Conservation (phyloP, 2,329 filamentous ascomycete genomes). For the Neoarthrinium moseri region DNA sequence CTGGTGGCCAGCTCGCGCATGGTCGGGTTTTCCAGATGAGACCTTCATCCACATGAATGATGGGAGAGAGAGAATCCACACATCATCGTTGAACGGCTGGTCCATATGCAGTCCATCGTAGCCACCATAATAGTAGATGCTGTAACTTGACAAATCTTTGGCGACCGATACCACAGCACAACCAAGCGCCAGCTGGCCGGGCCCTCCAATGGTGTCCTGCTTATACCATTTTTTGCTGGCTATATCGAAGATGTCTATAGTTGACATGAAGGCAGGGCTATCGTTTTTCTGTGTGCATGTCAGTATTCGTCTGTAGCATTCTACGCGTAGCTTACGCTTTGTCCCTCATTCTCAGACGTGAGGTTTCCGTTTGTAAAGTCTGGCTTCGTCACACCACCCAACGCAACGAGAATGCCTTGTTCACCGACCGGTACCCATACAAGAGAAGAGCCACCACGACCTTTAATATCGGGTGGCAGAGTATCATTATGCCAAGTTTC, state of each 20-base stretch:
- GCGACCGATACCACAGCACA: conserved; percentile 75
- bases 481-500: conserved; percentile 59
- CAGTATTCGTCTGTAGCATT: background rate
- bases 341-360: conserved; percentile 29
- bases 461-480: conserved; percentile 45
- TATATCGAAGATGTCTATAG: conserved; percentile 77
- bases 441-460: conserved; percentile 62
- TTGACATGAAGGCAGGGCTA: conserved; percentile 69
- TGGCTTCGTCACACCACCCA: conserved; percentile 71
- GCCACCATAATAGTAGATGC: conserved; percentile 83
- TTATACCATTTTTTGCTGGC: conserved; percentile 65
- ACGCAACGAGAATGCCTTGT: conserved; percentile 72
- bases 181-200: conserved; percentile 58
- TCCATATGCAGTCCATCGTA: conserved; percentile 53
- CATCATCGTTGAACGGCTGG: conserved; percentile 56
- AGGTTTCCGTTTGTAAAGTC: conserved; percentile 35
- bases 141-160: conserved; percentile 70
- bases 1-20: conserved; percentile 68
- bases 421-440: conserved; percentile 77
- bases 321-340: conserved; percentile 35
- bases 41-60: conserved; percentile 75
- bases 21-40: conserved; percentile 40
- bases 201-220: conserved; percentile 62
- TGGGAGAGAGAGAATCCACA: conserved; percentile 79
- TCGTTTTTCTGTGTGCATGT: conserved; percentile 49